phyloP scores from a whole-genome alignment of 805 yeast genomes.

The Alloascoidea hylecoeti region DNA sequence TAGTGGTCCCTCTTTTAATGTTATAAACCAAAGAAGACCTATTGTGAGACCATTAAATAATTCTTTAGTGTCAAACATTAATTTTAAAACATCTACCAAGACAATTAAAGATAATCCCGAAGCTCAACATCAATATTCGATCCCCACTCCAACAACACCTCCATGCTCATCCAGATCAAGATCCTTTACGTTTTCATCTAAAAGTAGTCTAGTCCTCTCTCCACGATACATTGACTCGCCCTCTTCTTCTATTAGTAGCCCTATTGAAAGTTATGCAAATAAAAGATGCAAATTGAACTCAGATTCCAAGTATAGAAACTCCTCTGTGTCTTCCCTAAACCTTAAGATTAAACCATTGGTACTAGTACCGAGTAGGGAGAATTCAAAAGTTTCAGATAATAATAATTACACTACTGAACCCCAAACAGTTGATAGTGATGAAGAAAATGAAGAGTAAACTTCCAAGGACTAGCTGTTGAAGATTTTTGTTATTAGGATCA shows the following conservation, averaged over 20 bases:
- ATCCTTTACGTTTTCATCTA: neutral
- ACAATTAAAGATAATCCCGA: too few relatives aligned
- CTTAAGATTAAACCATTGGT: too few relatives aligned
- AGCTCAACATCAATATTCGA: neutral
- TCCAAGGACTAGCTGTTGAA: too few relatives aligned
- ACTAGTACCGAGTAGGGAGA: too few relatives aligned
- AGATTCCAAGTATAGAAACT: neutral
- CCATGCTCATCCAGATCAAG: neutral
- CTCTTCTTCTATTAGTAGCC: neutral
- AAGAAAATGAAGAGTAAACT: too few relatives aligned
- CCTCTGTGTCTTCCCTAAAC: too few relatives aligned
- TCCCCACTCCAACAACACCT: constrained; percentile 1
- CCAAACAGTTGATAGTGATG: too few relatives aligned
- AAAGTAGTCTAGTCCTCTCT: neutral
- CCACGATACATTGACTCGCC: neutral
- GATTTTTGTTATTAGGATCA: too few relatives aligned
- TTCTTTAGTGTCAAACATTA: neutral
- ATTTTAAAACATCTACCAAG: neutral
- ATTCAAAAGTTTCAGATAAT: too few relatives aligned
- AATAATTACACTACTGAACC: too few relatives aligned
- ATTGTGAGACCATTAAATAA: neutral
- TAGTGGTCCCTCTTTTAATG: neutral
- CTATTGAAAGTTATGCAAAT: neutral
- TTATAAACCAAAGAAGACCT: neutral
- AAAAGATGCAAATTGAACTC: neutral